A percentile compares a stretch with the other conserved stretches of the same genome.
Evolutionary conservation across 768 basidiomycete species (phyloP).

Genomic region (Lanmaoa rubissima): DNA sequence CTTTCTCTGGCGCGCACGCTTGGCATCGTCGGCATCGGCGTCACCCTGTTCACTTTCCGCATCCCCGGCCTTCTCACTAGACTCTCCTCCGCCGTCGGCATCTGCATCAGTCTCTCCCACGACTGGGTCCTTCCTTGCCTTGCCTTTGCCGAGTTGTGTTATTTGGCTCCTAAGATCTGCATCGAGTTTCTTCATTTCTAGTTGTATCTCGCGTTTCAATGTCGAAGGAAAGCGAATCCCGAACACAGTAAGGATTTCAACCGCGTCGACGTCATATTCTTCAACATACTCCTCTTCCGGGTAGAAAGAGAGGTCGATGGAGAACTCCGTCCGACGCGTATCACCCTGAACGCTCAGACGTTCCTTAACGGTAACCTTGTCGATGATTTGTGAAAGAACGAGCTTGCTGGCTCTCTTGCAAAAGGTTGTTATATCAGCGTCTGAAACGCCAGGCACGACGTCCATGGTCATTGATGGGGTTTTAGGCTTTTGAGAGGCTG

Average conservation of each 20-base stretch:
- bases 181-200: conserved; percentile 84
- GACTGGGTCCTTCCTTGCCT: conserved; percentile 42
- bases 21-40: conserved; percentile 78
- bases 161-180: conserved; percentile 77
- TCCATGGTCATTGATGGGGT: conserved; percentile 96
- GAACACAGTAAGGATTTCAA: conserved; percentile 73
- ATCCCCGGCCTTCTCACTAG: conserved; percentile 48
- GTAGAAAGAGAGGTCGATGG: conserved; percentile 80
- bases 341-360: conserved; percentile 62
- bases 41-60: conserved; percentile 77
- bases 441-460: conserved; percentile 50
- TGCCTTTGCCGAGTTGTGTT: conserved; percentile 81
- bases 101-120: conserved; percentile 47
- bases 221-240: conserved; percentile 71
- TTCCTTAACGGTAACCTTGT: conserved; percentile 80
- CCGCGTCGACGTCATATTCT: conserved; percentile 75
- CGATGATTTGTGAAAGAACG: conserved; percentile 84
- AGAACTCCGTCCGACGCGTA: conserved; percentile 76
- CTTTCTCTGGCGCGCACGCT: conserved; percentile 66
- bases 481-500: conserved; percentile 91
- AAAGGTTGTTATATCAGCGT: conserved; percentile 65
- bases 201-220: conserved; percentile 81
- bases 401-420: conserved; percentile 88
- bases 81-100: conserved; percentile 52
- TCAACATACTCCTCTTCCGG: conserved; percentile 77